phyloP scores from a whole-genome alignment of 306 rosid genomes.

The Ziziphus jujuba region DNA sequence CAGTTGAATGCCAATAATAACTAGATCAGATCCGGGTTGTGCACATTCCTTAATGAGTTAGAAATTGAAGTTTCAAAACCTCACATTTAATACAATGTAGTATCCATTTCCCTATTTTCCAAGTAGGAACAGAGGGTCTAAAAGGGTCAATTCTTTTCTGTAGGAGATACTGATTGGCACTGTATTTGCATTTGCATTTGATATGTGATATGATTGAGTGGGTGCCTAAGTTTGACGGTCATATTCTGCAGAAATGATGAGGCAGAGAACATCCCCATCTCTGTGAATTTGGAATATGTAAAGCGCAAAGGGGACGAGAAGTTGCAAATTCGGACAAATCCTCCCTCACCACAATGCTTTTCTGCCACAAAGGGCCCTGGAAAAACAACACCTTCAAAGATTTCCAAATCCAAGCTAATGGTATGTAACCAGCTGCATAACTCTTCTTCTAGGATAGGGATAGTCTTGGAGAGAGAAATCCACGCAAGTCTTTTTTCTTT shows the following conservation, averaged over 20 bases:
- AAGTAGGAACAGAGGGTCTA: too few relatives aligned
- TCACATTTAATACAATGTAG: too few relatives aligned
- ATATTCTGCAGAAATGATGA: conserved; percentile 55
- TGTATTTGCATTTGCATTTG: too few relatives aligned
- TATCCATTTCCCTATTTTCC: too few relatives aligned
- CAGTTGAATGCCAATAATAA: too few relatives aligned
- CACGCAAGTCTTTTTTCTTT: neutral
- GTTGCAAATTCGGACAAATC: conserved; percentile 71
- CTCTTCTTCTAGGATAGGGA: neutral
- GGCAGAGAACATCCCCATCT: conserved; percentile 55
- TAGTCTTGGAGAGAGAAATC: neutral
- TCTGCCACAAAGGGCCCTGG: conserved; percentile 44
- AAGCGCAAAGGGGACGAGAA: conserved; percentile 46
- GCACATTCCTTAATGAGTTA: too few relatives aligned
- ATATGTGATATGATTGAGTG: too few relatives aligned
- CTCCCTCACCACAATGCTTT: conserved; percentile 99
- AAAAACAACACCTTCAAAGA: conserved; percentile 45
- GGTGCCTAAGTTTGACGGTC: conserved; percentile 8
- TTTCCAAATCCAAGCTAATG: conserved; percentile 58
- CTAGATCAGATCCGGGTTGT: too few relatives aligned
- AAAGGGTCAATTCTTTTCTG: too few relatives aligned
- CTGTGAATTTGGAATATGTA: conserved; percentile 53
- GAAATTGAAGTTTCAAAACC: too few relatives aligned
- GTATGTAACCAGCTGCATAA: conserved; percentile 32
- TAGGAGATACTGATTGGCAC: too few relatives aligned